Evolutionary conservation across 2,329 filamentous ascomycete species (phyloP).

Genomic region (Claviceps humidiphila): DNA sequence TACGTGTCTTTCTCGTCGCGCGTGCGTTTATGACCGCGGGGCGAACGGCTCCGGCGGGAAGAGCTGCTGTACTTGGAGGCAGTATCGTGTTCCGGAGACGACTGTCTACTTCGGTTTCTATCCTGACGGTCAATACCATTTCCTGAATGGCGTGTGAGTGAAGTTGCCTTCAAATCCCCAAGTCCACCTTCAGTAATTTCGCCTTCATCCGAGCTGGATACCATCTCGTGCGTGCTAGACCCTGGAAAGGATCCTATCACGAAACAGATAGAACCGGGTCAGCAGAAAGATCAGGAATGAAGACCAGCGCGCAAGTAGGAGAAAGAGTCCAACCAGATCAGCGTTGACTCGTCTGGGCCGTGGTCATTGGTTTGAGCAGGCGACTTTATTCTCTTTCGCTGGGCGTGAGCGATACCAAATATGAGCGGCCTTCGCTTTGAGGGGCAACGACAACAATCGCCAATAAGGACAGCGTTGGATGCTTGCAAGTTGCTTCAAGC

Average conservation of each 20-base stretch:
- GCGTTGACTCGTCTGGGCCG: constrained; percentile 23
- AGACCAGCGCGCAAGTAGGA: constrained; percentile 18
- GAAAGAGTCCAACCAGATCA: constrained; percentile 30
- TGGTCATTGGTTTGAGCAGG: constrained; percentile 12
- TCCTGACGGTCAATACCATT: constrained; percentile 82
- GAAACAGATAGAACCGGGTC: constrained; percentile 16
- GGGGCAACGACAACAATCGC: background rate
- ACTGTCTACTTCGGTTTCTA: constrained; percentile 58
- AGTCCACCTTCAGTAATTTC: constrained; percentile 67
- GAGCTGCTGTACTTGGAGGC: constrained; percentile 28
- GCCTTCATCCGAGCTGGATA: constrained; percentile 66
- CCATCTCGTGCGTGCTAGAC: constrained; percentile 16
- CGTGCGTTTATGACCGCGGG: constrained; percentile 53
- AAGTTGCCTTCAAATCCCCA: constrained; percentile 68
- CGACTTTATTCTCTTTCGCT: background rate
- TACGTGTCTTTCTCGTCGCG: constrained; percentile 48
- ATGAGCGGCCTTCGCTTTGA: background rate
- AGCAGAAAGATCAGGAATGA: constrained; percentile 19
- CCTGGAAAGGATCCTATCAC: constrained; percentile 6
- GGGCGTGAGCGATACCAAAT: constrained; percentile 1
- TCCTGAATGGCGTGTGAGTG: constrained; percentile 62
- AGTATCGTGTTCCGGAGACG: constrained; percentile 41
- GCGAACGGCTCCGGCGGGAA: constrained; percentile 41
- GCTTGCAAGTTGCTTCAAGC: background rate
- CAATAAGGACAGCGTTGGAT: background rate